Percentiles rank a stretch among this genome's conserved stretches.
These are phyloP conservation scores for Dryas octopetala DNA, from an alignment of 306 rosid genomes.

Conservation along the genomic window DNA sequence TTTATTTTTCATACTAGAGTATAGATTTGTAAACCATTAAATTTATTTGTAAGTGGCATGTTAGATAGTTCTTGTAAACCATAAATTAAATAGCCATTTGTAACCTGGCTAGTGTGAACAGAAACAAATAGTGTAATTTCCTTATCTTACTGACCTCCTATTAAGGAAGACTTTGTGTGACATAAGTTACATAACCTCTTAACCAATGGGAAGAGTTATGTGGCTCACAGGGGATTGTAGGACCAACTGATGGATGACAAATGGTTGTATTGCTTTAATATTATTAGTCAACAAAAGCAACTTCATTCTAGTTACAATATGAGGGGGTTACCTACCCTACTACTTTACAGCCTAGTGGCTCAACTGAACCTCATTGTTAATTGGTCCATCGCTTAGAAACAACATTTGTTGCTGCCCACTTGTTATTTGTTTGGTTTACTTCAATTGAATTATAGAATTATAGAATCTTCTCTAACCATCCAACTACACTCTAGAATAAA, in stretches of 20 bases:
- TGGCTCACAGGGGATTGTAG: conserved; percentile 48
- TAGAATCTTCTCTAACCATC: conserved; percentile 6
- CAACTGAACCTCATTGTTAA: conserved; percentile 2
- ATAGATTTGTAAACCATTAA: too few relatives aligned
- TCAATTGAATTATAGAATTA: background rate
- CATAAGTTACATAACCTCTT: background rate
- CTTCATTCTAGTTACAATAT: conserved; percentile 8
- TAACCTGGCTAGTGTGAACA: background rate
- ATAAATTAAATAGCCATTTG: too few relatives aligned
- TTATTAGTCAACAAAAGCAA: conserved; percentile 56
- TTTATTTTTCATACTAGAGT: too few relatives aligned
- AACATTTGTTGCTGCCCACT: conserved; percentile 22
- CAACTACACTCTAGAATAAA: background rate
- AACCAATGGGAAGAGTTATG: conserved; percentile 49
- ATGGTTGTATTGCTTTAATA: background rate
- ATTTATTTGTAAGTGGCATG: too few relatives aligned
- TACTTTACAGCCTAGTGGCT: conserved; percentile 32
- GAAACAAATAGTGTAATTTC: background rate
- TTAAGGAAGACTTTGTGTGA: background rate
- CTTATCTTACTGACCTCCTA: background rate
- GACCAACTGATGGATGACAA: conserved; percentile 17
- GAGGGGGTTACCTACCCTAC: background rate
- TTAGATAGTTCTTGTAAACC: too few relatives aligned
- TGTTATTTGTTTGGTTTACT: conserved; percentile 6
- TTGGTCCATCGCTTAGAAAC: conserved; percentile 24